phyloP scores from a whole-genome alignment of 805 yeast genomes.

The Saturnispora serradocipensis region DNA sequence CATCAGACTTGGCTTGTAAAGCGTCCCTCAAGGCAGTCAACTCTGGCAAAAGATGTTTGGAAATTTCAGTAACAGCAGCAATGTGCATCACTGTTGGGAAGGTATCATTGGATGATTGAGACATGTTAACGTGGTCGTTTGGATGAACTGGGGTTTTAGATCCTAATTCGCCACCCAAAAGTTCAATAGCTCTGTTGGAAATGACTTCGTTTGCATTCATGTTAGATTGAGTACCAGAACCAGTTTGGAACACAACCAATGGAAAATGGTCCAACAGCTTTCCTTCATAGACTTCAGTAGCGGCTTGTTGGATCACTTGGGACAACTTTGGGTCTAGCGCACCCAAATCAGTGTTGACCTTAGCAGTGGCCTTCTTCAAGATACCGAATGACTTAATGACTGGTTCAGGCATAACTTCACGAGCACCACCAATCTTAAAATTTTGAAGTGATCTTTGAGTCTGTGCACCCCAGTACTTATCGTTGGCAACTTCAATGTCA shows the following conservation, averaged over 20 bases:
- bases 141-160: conserved; percentile 95
- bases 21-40: conserved; percentile 69
- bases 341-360: conserved; percentile 77
- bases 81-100: conserved; percentile 99
- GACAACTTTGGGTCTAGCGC: conserved; percentile 76
- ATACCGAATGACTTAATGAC: conserved; percentile 87
- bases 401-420: conserved; percentile 88
- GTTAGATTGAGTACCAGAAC: conserved; percentile 97
- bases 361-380: conserved; percentile 89
- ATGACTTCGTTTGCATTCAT: conserved; percentile 99
- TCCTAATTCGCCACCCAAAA: conserved; percentile 87
- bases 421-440: conserved; percentile 90
- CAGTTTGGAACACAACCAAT: conserved; percentile 96
- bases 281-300: conserved; percentile 90
- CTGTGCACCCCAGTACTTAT: conserved; percentile 97
- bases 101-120: conserved; percentile 97
- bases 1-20: conserved; percentile 67
- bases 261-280: conserved; percentile 93
- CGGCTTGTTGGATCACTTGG: conserved; percentile 82
- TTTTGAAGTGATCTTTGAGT: conserved; percentile 89
- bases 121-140: conserved; percentile 96
- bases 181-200: conserved; percentile 94
- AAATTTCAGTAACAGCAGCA: conserved; percentile 90
- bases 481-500: conserved; percentile 71
- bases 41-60: conserved; percentile 68